Evolutionary conservation across 331 rosid genomes (phyloP).

Genomic region (Erythrophleum ivorense): DNA sequence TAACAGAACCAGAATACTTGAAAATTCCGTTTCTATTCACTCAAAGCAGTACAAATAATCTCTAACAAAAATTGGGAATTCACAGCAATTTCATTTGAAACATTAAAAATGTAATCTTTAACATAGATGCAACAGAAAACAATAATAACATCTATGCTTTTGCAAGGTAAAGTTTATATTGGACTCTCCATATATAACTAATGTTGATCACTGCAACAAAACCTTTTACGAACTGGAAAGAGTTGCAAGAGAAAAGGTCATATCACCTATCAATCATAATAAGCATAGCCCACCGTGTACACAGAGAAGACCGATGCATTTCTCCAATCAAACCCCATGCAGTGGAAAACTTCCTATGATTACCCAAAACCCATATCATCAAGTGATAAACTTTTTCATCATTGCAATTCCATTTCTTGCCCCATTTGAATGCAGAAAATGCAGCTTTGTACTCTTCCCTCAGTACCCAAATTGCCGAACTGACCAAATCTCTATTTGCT

Average conservation of each 20-base stretch:
- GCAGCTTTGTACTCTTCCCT: slow-evolving; percentile 70
- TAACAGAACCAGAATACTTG: neutral
- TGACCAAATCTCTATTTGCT: slow-evolving; percentile 48
- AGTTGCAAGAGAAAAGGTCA: neutral
- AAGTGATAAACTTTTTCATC: slow-evolving; percentile 69
- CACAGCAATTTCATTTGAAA: neutral
- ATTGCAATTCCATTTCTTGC: slow-evolving; percentile 52
- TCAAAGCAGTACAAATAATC: neutral
- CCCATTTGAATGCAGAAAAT: slow-evolving; percentile 71
- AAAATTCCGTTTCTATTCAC: neutral
- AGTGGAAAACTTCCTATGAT: slow-evolving; percentile 62
- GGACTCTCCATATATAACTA: neutral
- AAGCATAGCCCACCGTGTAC: slow-evolving; percentile 73
- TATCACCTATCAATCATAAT: slow-evolving; percentile 83
- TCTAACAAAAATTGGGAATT: neutral
- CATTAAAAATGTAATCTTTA: neutral
- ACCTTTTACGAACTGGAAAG: neutral
- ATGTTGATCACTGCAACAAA: neutral
- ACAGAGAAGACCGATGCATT: slow-evolving; percentile 62
- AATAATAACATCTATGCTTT: neutral
- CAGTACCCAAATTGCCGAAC: slow-evolving; percentile 72
- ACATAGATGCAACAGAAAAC: neutral
- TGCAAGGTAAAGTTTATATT: neutral
- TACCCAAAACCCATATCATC: slow-evolving; percentile 86
- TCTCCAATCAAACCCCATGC: slow-evolving; percentile 88